A percentile compares a stretch with the other conserved stretches of the same genome.
Conservation (phyloP, 2,329 filamentous ascomycete species). For the Talaromyces pinophilus region DNA sequence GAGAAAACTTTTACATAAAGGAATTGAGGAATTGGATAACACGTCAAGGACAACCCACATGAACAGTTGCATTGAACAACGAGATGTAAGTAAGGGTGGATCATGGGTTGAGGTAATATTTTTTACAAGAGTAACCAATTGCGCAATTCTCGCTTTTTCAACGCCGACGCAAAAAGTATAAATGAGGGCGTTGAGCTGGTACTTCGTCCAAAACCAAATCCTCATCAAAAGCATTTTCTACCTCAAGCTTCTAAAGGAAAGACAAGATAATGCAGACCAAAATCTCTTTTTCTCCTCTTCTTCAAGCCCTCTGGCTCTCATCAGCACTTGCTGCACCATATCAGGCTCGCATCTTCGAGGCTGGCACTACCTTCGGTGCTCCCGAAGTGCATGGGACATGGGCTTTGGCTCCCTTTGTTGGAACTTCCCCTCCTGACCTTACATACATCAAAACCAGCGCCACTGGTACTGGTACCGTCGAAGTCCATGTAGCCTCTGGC, state of each 20-base stretch:
- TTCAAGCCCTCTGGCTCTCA: not conserved
- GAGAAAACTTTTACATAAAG: not conserved
- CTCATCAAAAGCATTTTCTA: not conserved
- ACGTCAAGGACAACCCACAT: not conserved
- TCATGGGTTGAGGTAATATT: not conserved
- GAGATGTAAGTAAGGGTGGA: not conserved
- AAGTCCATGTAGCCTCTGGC: slow-evolving; percentile 24
- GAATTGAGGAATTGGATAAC: not conserved
- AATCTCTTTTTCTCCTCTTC: not conserved
- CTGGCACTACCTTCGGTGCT: not conserved
- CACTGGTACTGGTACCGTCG: slow-evolving; percentile 26
- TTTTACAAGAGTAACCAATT: not conserved
- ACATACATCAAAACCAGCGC: slow-evolving; percentile 25
- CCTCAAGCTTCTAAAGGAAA: not conserved
- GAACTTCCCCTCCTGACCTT: slow-evolving; percentile 19
- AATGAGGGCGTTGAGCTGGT: not conserved
- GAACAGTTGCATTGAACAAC: not conserved
- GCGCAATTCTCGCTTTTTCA: not conserved
- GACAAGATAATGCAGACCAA: not conserved
- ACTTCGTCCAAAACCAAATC: not conserved
- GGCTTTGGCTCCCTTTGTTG: not conserved
- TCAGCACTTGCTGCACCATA: not conserved
- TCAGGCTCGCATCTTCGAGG: not conserved
- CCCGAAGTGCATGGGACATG: not conserved
- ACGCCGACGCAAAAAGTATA: not conserved